phyloP scores from a whole-genome alignment of 768 basidiomycete genomes.

The Cubamyces lactineus region DNA sequence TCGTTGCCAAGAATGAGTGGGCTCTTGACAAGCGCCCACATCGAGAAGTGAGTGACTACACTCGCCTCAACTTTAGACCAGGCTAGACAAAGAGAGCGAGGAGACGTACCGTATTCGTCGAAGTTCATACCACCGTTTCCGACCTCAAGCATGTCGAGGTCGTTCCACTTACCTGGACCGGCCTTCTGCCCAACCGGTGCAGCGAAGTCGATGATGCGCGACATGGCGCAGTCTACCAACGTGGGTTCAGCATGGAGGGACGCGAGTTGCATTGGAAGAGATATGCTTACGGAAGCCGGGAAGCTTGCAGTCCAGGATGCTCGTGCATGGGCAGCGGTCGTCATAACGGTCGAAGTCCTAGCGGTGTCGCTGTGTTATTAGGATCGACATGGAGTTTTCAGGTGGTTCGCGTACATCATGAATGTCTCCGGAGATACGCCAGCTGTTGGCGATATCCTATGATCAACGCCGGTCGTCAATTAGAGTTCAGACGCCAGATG shows the following conservation, averaged over 20 bases:
- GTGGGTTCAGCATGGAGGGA: not conserved
- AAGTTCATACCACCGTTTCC: slow-evolving; percentile 44
- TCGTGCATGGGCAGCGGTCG: slow-evolving; percentile 42
- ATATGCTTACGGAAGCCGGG: slow-evolving; percentile 39
- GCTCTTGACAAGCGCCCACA: slow-evolving; percentile 48
- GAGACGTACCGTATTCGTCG: slow-evolving; percentile 42
- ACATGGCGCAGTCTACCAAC: slow-evolving; percentile 35
- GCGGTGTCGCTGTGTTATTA: not conserved
- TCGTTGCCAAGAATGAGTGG: slow-evolving; percentile 48
- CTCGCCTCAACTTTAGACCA: not conserved
- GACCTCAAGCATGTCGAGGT: slow-evolving; percentile 44
- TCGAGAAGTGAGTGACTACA: slow-evolving; percentile 43
- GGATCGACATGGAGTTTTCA: not conserved
- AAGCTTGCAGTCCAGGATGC: slow-evolving; percentile 42
- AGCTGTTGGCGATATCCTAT: slow-evolving; percentile 37
- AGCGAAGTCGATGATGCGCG: slow-evolving; percentile 42
- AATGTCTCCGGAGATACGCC: slow-evolving; percentile 38
- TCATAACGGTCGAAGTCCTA: slow-evolving; percentile 41
- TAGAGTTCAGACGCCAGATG: not conserved
- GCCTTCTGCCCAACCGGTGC: slow-evolving; percentile 42
- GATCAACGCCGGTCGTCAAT: not conserved
- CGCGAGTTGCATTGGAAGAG: not conserved
- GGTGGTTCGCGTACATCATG: slow-evolving; percentile 28
- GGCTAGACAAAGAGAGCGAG: not conserved
- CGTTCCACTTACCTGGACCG: slow-evolving; percentile 40